These are phyloP conservation scores for Tritrichomonas musculus DNA, from an alignment of 208 protist genomes.

Conservation along the genomic window DNA sequence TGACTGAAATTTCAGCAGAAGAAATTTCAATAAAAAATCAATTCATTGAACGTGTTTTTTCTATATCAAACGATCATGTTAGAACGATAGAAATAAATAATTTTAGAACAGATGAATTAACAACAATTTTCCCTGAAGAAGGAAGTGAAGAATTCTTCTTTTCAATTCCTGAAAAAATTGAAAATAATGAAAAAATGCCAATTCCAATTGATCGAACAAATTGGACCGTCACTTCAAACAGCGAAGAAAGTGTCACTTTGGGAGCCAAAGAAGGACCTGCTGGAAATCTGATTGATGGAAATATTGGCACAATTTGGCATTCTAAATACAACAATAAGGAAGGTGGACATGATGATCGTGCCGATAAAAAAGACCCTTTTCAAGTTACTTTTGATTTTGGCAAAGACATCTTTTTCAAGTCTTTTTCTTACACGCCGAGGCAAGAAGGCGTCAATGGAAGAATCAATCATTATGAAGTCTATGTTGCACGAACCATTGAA, in stretches of 20 bases:
- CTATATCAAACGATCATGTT: background rate
- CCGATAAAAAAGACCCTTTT: background rate
- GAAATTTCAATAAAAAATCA: background rate
- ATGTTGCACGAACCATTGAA: background rate
- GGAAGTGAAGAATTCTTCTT: background rate
- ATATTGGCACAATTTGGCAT: constrained; percentile 8
- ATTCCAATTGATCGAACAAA: background rate
- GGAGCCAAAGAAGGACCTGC: background rate
- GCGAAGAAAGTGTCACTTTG: background rate
- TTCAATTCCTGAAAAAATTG: background rate
- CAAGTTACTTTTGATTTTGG: too few species aligned
- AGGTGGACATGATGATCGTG: background rate
- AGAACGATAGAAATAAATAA: background rate
- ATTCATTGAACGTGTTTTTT: background rate
- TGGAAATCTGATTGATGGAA: background rate
- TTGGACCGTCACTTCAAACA: background rate
- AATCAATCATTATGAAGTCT: background rate
- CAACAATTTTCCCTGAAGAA: background rate
- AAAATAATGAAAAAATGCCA: background rate
- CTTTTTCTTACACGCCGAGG: background rate
- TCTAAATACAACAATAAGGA: too few species aligned
- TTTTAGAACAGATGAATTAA: background rate
- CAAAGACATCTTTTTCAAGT: background rate
- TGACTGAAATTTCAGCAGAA: background rate
- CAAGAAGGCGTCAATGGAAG: background rate